Evolutionary conservation across 352 stramenopile species (phyloP).

Genomic region (Globisporangium recalcitrans): DNA sequence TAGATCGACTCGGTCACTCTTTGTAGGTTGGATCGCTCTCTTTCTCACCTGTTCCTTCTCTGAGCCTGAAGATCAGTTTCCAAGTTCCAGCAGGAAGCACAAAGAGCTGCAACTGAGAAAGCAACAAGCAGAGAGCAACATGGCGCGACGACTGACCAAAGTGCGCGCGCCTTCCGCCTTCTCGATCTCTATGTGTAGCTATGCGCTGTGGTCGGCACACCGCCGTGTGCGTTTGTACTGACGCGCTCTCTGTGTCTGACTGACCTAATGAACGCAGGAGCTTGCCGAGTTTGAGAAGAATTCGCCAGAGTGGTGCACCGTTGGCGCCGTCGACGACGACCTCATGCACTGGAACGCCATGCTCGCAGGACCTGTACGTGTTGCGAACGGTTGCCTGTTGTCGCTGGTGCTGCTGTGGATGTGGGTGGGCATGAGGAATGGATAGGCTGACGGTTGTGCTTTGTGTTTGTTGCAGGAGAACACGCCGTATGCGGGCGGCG

Average conservation of each 20-base stretch:
- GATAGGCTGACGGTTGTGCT: not conserved
- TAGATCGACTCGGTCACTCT: no score
- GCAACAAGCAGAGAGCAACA: conserved; percentile 17
- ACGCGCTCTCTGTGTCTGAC: not conserved
- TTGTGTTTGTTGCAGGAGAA: conserved; percentile 45
- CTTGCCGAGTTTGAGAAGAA: conserved; percentile 87
- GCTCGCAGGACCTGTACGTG: conserved; percentile 81
- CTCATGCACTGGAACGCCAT: conserved; percentile 91
- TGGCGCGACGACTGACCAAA: conserved; percentile 83
- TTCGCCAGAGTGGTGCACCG: conserved; percentile 86
- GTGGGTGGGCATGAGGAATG: not conserved
- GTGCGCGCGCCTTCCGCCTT: conserved; percentile 18
- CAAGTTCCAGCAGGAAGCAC: conserved; percentile 5
- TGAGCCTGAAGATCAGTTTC: conserved; percentile 3
- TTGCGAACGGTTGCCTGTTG: not conserved
- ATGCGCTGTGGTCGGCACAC: no score
- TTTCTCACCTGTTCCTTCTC: not conserved
- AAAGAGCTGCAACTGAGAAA: not conserved
- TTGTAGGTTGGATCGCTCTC: not conserved
- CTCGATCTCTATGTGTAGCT: no score
- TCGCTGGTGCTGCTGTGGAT: not conserved
- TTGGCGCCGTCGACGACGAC: conserved; percentile 82
- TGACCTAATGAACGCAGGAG: conserved; percentile 41
- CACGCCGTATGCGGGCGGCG: conserved; percentile 82
- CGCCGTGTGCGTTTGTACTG: no score